A percentile compares a stretch with the other conserved stretches of the same genome.
These are phyloP conservation scores for Cryphonectria nitschkei DNA, from an alignment of 2,329 filamentous ascomycete genomes.

Conservation along the genomic window DNA sequence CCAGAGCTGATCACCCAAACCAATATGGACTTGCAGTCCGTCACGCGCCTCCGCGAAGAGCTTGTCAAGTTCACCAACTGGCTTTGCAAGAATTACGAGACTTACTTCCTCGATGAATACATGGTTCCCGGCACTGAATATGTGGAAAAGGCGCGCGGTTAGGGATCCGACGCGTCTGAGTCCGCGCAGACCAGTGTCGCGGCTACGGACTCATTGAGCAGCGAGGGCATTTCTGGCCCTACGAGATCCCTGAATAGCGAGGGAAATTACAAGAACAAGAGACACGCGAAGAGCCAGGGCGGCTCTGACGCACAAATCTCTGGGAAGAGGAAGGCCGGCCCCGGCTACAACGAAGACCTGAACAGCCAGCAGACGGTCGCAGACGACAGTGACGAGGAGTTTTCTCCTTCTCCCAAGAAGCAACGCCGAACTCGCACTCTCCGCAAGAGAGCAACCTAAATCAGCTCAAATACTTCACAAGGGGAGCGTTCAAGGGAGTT, in stretches of 20 bases:
- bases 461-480: background rate
- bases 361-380: background rate
- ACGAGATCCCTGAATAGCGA: background rate
- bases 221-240: background rate
- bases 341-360: background rate
- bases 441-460: background rate
- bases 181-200: background rate
- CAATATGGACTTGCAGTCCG: conserved; percentile 94
- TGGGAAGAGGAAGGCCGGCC: background rate
- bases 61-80: conserved; percentile 83
- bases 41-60: conserved; percentile 86
- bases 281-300: background rate
- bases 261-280: background rate
- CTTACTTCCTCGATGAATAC: conserved; percentile 79
- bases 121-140: conserved; percentile 74
- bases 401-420: background rate
- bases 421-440: background rate
- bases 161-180: conserved; percentile 2
- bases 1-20: conserved; percentile 95
- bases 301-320: background rate
- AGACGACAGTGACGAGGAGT: background rate
- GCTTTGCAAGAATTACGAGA: conserved; percentile 75
- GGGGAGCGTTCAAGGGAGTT: background rate
- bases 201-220: background rate
- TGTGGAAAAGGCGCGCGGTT: conserved; percentile 65